These are phyloP conservation scores for Pulveroboletus ravenelii DNA, from an alignment of 768 basidiomycete species.

Conservation along the genomic window DNA sequence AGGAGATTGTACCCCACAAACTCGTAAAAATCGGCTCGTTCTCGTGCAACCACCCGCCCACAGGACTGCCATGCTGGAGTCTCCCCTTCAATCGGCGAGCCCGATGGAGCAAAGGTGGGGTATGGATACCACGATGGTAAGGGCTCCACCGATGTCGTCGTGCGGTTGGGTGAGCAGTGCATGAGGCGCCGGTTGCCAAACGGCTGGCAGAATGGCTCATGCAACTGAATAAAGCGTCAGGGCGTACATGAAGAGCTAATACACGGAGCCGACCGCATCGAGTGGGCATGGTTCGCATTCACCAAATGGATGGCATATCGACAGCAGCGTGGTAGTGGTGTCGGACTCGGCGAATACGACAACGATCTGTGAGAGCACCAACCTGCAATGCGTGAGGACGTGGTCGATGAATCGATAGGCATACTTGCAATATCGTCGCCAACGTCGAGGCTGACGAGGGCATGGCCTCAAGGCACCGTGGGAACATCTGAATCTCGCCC, in stretches of 20 bases:
- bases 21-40: constrained; percentile 86
- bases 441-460: not conserved
- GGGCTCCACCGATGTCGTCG: constrained; percentile 20
- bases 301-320: constrained; percentile 51
- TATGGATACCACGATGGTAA: constrained; percentile 13
- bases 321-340: constrained; percentile 7
- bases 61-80: constrained; percentile 90
- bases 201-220: constrained; percentile 91
- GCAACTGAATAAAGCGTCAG: constrained; percentile 44
- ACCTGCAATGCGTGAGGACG: constrained; percentile 5
- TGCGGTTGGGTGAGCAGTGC: constrained; percentile 57
- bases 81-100: constrained; percentile 38
- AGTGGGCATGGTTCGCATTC: constrained; percentile 60
- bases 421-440: constrained; percentile 15
- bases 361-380: constrained; percentile 9
- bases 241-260: constrained; percentile 1
- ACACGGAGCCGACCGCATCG: constrained; percentile 44
- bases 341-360: constrained; percentile 4
- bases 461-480: constrained; percentile 23
- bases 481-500: constrained; percentile 13
- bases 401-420: not conserved
- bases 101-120: constrained; percentile 11
- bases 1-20: constrained; percentile 82
- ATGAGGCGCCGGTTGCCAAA: constrained; percentile 89
- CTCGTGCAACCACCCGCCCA: constrained; percentile 74